These are phyloP conservation scores for Botryosphaeria agaves DNA, from an alignment of 2,329 filamentous ascomycete species.

Conservation along the genomic window DNA sequence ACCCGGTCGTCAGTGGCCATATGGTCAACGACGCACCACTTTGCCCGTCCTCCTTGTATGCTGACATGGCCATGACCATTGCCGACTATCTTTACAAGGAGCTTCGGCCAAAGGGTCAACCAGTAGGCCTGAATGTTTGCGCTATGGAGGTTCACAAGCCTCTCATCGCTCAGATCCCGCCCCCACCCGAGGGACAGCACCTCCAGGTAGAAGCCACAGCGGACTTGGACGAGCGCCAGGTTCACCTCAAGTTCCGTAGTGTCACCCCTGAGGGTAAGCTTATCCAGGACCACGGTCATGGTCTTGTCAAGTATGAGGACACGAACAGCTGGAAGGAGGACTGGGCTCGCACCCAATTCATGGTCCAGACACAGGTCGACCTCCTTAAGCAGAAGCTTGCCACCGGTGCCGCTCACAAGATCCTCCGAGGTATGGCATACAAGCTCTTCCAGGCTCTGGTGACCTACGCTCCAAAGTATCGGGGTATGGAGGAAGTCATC, in stretches of 20 bases:
- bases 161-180: constrained; percentile 39
- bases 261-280: constrained; percentile 41
- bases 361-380: constrained; percentile 38
- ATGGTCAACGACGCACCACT: constrained; percentile 49
- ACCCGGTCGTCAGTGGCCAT: constrained; percentile 45
- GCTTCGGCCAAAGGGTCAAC: constrained; percentile 36
- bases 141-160: constrained; percentile 54
- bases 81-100: constrained; percentile 52
- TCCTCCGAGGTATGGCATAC: constrained; percentile 61
- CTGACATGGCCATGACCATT: constrained; percentile 47
- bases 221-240: constrained; percentile 36
- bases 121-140: constrained; percentile 45
- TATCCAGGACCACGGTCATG: constrained; percentile 43
- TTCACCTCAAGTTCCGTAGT: constrained; percentile 38
- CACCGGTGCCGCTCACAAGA: constrained; percentile 50
- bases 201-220: constrained; percentile 43
- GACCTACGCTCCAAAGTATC: constrained; percentile 37
- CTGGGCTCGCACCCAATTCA: constrained; percentile 47
- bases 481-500: constrained; percentile 41
- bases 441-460: constrained; percentile 48
- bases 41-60: constrained; percentile 46
- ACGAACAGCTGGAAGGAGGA: constrained; percentile 43
- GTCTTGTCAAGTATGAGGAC: constrained; percentile 44
- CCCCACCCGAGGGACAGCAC: constrained; percentile 36
- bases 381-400: constrained; percentile 50